Evolutionary conservation across 805 yeast species (phyloP).

Genomic region (Teunomyces aglyptinius): DNA sequence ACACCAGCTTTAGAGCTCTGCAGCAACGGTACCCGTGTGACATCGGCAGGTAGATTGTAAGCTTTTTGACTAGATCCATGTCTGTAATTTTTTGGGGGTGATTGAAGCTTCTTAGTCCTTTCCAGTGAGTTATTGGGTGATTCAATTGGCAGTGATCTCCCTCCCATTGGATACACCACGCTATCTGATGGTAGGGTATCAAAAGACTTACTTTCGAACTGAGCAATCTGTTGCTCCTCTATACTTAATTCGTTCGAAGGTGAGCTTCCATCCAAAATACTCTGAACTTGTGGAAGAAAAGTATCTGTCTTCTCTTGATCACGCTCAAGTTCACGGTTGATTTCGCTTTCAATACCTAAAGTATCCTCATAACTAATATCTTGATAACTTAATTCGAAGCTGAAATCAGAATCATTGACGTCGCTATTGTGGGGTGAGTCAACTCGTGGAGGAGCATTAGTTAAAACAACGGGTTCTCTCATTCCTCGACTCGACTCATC

Average conservation of each 20-base stretch:
- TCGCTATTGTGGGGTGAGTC: slow-evolving; percentile 2
- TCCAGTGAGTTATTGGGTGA: slow-evolving; percentile 1
- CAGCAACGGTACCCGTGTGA: neutral
- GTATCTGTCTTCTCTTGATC: neutral
- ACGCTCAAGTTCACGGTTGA: slow-evolving; percentile 19
- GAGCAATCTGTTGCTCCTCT: neutral
- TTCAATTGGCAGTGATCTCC: neutral
- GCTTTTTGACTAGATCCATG: neutral
- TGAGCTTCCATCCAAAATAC: neutral
- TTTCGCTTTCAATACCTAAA: slow-evolving; percentile 34
- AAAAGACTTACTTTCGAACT: neutral
- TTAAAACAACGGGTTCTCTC: neutral
- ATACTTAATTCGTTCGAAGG: neutral
- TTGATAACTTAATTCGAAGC: slow-evolving; percentile 39
- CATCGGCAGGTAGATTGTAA: neutral
- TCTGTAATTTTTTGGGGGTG: neutral
- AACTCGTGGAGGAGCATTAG: neutral
- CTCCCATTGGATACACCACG: neutral
- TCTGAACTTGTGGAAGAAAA: slow-evolving; percentile 1
- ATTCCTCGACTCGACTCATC: slow-evolving; percentile 14
- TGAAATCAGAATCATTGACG: slow-evolving; percentile 27
- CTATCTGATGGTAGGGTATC: neutral
- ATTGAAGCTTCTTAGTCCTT: neutral
- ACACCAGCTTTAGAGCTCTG: neutral
- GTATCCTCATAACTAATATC: slow-evolving; percentile 41